Conservation (phyloP, 2,329 filamentous ascomycete genomes). For the Trichophyton simii region DNA sequence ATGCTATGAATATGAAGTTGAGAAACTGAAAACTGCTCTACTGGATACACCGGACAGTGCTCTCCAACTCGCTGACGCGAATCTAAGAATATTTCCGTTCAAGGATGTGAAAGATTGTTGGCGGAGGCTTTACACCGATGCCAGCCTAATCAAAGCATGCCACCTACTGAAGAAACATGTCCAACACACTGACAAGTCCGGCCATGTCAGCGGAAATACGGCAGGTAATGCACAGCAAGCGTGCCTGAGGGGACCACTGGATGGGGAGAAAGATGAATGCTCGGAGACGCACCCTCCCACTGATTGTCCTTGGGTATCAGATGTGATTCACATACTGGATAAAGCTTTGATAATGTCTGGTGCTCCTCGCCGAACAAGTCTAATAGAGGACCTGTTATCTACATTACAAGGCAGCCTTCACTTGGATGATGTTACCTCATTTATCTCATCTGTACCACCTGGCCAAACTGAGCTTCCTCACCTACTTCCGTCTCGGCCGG, state of each 20-base stretch:
- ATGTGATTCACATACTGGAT: slow-evolving; percentile 56
- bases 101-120: slow-evolving; percentile 44
- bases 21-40: slow-evolving; percentile 17
- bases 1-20: slow-evolving; percentile 21
- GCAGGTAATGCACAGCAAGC: background rate
- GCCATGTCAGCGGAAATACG: background rate
- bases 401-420: slow-evolving; percentile 18
- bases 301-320: slow-evolving; percentile 38
- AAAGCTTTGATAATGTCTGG: slow-evolving; percentile 64
- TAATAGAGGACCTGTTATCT: slow-evolving; percentile 28
- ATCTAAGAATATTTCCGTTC: slow-evolving; percentile 45
- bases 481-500: too few species aligned
- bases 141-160: slow-evolving; percentile 38
- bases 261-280: background rate
- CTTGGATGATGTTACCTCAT: slow-evolving; percentile 8
- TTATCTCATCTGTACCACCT: background rate
- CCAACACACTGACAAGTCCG: background rate
- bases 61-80: slow-evolving; percentile 38
- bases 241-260: too few species aligned
- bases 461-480: background rate
- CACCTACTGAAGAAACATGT: slow-evolving; percentile 16
- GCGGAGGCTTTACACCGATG: slow-evolving; percentile 47
- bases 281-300: background rate
- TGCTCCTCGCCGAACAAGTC: slow-evolving; percentile 43
- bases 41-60: slow-evolving; percentile 29